phyloP scores from a whole-genome alignment of 2,329 filamentous ascomycete genomes.

The Claviceps quebecensis region DNA sequence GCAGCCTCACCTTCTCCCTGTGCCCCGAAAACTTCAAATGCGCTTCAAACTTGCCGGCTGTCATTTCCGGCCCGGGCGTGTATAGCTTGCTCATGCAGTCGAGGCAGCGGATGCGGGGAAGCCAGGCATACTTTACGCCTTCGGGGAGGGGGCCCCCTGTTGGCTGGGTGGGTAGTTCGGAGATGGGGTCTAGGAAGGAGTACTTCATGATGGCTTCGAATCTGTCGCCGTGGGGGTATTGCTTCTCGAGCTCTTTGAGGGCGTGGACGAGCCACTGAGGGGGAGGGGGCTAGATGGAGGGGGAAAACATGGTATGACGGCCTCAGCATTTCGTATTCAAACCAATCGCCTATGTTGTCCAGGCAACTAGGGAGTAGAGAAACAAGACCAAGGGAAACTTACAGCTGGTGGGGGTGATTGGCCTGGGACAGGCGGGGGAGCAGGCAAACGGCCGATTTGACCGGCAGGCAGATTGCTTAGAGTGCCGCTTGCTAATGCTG shows the following conservation, averaged over 20 bases:
- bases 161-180: slow-evolving; percentile 48
- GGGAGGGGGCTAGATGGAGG: slow-evolving; percentile 52
- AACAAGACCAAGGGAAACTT: slow-evolving; percentile 24
- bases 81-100: slow-evolving; percentile 93
- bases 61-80: slow-evolving; percentile 72
- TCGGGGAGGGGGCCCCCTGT: slow-evolving; percentile 35
- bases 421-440: slow-evolving; percentile 45
- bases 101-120: slow-evolving; percentile 79
- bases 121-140: slow-evolving; percentile 63
- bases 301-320: not conserved
- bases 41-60: slow-evolving; percentile 81
- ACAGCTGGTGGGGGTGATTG: slow-evolving; percentile 45
- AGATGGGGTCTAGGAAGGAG: slow-evolving; percentile 61
- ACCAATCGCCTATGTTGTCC: too few species aligned
- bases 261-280: slow-evolving; percentile 73
- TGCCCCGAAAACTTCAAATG: slow-evolving; percentile 80
- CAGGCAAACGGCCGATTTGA: slow-evolving; percentile 54
- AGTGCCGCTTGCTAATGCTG: slow-evolving; percentile 18
- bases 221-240: slow-evolving; percentile 59
- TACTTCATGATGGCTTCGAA: slow-evolving; percentile 92
- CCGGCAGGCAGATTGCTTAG: slow-evolving; percentile 29
- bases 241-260: slow-evolving; percentile 54
- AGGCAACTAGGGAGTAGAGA: not conserved
- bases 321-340: too few species aligned
- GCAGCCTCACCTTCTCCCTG: slow-evolving; percentile 46